Evolutionary conservation across 2,329 filamentous ascomycete species (phyloP).

Genomic region (Dactylella cylindrospora): DNA sequence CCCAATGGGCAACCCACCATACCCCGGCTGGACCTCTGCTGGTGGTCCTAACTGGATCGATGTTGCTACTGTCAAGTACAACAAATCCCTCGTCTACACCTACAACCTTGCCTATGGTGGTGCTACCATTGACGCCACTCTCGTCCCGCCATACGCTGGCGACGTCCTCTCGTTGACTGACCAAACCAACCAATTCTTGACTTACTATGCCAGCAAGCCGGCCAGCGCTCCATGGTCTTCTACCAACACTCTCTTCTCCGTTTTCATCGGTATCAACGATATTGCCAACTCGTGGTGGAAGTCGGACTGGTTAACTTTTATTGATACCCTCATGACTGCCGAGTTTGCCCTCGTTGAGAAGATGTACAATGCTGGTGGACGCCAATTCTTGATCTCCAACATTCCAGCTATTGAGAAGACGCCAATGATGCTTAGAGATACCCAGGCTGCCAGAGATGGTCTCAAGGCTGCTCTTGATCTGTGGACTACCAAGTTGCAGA

Average conservation of each 20-base stretch:
- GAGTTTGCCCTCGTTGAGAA: slow-evolving; percentile 54
- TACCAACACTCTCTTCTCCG: slow-evolving; percentile 54
- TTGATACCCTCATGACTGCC: slow-evolving; percentile 47
- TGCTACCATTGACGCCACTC: slow-evolving; percentile 58
- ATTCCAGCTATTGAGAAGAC: slow-evolving; percentile 52
- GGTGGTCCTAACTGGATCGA: slow-evolving; percentile 60
- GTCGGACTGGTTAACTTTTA: slow-evolving; percentile 28
- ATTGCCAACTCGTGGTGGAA: slow-evolving; percentile 57
- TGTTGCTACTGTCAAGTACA: slow-evolving; percentile 56
- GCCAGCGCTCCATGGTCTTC: slow-evolving; percentile 52
- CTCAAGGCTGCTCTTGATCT: slow-evolving; percentile 24
- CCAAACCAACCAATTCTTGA: slow-evolving; percentile 56
- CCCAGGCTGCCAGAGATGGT: slow-evolving; percentile 8
- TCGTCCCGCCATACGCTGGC: slow-evolving; percentile 58
- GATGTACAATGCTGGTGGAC: slow-evolving; percentile 55
- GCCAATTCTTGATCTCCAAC: slow-evolving; percentile 58
- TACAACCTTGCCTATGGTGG: slow-evolving; percentile 62
- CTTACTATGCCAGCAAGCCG: slow-evolving; percentile 54
- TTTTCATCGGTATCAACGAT: slow-evolving; percentile 63
- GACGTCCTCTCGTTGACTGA: slow-evolving; percentile 58
- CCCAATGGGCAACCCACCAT: slow-evolving; percentile 64
- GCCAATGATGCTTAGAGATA: slow-evolving; percentile 29
- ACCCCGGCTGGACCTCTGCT: slow-evolving; percentile 58
- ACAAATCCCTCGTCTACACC: slow-evolving; percentile 55
- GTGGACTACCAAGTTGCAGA: slow-evolving; percentile 32